These are phyloP conservation scores for Yamadazyma dendronema DNA, from an alignment of 1,139 yeast genomes.

Conservation along the genomic window DNA sequence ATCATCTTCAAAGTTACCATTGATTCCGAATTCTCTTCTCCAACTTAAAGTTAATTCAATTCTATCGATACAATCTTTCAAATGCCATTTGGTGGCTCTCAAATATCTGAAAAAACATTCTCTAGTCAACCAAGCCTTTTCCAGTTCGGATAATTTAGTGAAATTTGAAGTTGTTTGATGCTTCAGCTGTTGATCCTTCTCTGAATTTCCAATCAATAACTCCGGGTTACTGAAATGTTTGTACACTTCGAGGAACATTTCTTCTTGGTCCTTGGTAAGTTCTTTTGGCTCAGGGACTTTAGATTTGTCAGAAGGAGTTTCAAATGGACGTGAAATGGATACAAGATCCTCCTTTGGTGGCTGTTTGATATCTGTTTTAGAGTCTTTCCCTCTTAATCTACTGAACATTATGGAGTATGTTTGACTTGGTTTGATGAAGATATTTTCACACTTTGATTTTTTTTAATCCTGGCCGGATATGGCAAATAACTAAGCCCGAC, in stretches of 20 bases:
- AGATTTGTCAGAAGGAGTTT: constrained; percentile 44
- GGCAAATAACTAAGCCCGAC: not conserved
- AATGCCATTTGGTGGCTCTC: constrained; percentile 48
- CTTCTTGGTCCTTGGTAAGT: constrained; percentile 53
- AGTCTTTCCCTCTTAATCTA: constrained; percentile 17
- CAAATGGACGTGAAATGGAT: constrained; percentile 47
- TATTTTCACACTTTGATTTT: not conserved
- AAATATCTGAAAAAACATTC: constrained; percentile 49
- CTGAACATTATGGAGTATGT: constrained; percentile 16
- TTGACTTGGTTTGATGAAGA: no score
- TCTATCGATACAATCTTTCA: constrained; percentile 38
- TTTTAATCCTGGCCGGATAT: not conserved
- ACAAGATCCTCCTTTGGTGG: constrained; percentile 12
- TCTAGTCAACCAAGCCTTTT: constrained; percentile 47
- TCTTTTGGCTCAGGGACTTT: constrained; percentile 49
- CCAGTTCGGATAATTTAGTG: constrained; percentile 25
- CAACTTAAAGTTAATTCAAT: constrained; percentile 44
- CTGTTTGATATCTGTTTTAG: constrained; percentile 9
- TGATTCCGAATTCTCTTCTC: constrained; percentile 48
- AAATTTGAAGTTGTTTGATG: constrained; percentile 18
- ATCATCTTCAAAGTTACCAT: constrained; percentile 29
- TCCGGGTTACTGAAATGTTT: constrained; percentile 54
- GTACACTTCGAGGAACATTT: constrained; percentile 58
- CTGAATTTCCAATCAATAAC: constrained; percentile 37
- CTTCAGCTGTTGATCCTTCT: constrained; percentile 30